Conservation (phyloP, 768 basidiomycete genomes). For the Panellus pusillus region DNA sequence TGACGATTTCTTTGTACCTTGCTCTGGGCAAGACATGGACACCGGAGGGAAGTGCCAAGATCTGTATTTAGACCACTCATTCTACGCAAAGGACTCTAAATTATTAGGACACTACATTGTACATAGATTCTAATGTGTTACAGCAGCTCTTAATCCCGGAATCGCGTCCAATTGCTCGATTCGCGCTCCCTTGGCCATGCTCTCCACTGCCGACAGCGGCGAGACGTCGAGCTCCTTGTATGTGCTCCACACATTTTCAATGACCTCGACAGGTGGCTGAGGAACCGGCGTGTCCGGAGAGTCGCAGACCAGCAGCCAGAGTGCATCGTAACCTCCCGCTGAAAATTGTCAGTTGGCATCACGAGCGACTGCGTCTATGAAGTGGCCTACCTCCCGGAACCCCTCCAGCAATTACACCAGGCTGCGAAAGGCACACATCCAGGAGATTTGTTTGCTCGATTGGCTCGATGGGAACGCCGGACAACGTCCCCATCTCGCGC, state of each 20-base stretch:
- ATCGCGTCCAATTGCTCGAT: conserved; percentile 61
- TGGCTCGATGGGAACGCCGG: conserved; percentile 89
- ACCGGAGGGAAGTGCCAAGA: conserved; percentile 65
- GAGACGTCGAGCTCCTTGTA: conserved; percentile 67
- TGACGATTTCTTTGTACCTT: conserved; percentile 74
- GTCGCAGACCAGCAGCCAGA: conserved; percentile 88
- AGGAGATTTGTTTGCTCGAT: conserved; percentile 81
- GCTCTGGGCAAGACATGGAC: conserved; percentile 81
- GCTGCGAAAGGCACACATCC: conserved; percentile 69
- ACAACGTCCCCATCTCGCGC: conserved; percentile 77
- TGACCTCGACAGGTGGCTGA: conserved; percentile 51
- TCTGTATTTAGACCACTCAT: conserved; percentile 52
- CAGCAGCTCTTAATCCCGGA: conserved; percentile 49
- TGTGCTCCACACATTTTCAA: conserved; percentile 68
- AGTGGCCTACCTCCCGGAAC: conserved; percentile 84
- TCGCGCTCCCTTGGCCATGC: conserved; percentile 61
- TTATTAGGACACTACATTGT: conserved; percentile 24
- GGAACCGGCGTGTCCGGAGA: conserved; percentile 41
- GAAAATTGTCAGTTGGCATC: conserved; percentile 2
- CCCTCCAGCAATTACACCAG: conserved; percentile 91
- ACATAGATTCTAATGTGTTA: conserved; percentile 21
- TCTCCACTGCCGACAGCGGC: conserved; percentile 72
- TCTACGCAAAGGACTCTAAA: conserved; percentile 2
- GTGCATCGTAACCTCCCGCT: conserved; percentile 98
- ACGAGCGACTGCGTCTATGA: neutral